Percentiles rank a stretch among this genome's conserved stretches.
Evolutionary conservation across 768 basidiomycete genomes (phyloP).

Genomic region (Mycena floridula): DNA sequence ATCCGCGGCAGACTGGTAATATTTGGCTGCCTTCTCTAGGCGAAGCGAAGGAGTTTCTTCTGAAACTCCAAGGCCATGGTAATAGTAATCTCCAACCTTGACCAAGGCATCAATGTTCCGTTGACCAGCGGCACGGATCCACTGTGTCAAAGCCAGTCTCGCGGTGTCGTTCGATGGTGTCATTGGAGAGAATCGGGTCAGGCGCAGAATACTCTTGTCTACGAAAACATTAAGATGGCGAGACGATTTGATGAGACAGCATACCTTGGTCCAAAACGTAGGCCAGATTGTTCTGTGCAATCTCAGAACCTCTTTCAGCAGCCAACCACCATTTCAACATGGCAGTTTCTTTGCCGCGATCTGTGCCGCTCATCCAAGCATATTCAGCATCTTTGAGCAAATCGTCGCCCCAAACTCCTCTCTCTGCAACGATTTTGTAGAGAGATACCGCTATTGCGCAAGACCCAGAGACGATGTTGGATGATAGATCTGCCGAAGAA

Average conservation of each 20-base stretch:
- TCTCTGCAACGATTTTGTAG: constrained; percentile 88
- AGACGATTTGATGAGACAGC: constrained; percentile 10
- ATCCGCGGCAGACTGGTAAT: constrained; percentile 92
- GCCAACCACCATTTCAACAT: constrained; percentile 94
- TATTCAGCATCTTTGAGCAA: constrained; percentile 75
- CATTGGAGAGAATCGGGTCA: constrained; percentile 61
- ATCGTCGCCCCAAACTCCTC: constrained; percentile 84
- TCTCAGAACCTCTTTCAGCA: constrained; percentile 87
- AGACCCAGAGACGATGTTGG: constrained; percentile 55
- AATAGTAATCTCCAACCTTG: constrained; percentile 98
- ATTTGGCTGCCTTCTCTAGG: constrained; percentile 87
- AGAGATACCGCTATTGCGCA: constrained; percentile 91
- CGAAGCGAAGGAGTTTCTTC: constrained; percentile 58
- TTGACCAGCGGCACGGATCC: constrained; percentile 92
- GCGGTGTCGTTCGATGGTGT: constrained; percentile 82
- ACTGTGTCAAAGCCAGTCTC: constrained; percentile 80
- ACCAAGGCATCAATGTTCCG: constrained; percentile 95
- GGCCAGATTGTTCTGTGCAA: constrained; percentile 93
- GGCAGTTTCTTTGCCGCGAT: constrained; percentile 73
- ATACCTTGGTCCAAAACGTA: constrained; percentile 87
- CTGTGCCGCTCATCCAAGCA: constrained; percentile 64
- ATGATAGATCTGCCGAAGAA: constrained; percentile 32
- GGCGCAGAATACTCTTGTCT: constrained; percentile 69
- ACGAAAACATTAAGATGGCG: neutral
- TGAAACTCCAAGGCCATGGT: constrained; percentile 77